Evolutionary conservation across 495 filamentous ascomycete species (phyloP), one percentile per base, ranked within the genome.

Genomic region (Hypoxylon trugodes): DNA sequence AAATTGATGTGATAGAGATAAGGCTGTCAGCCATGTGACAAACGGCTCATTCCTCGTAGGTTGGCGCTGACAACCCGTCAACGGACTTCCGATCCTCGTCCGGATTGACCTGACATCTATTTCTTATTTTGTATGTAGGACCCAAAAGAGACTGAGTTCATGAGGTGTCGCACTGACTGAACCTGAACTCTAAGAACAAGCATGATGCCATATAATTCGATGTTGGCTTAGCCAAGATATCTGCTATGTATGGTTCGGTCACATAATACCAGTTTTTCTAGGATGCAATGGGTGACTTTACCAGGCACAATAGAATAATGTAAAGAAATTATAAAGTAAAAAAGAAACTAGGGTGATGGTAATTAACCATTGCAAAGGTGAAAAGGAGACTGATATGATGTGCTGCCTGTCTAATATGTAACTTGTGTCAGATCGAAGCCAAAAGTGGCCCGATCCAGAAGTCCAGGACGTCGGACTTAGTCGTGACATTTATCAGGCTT

Each of bases 41-140:
- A 24, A 49, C 24, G 12, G 16, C 19, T 10, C 28, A 10, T 37
- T 25, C 24, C 42, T 46, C 3, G 13, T 9, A 19, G 22, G 30
- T 24, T n/a, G 26, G 8, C 38, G 33, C 12, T n/a, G 15, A 57
- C 30, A 28, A 53, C 36, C 16, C 30, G 22, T 30, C 35, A 12
- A 49, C 64, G 64, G 64, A 67, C 46, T 58, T 67, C 64, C 64
- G 64, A 47, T 21, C 38, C 57, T 54, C 53, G 10, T 55, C 53
- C 36, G 40, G 30, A 58, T 25, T 38, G 52, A 41, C 2, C 13
- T 47, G n/a, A 38, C n/a, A 15, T 21, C 7, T 42, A 36, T 22
- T 19, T 9, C 53, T 38, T 49, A 38, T 19, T 12, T 36, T 35
- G 28, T 30, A 19, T 22, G 33, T 19, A 5, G n/a, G 33, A 57